Conservation (phyloP, 129 eudicot species). For the Artemisia argyi region DNA sequence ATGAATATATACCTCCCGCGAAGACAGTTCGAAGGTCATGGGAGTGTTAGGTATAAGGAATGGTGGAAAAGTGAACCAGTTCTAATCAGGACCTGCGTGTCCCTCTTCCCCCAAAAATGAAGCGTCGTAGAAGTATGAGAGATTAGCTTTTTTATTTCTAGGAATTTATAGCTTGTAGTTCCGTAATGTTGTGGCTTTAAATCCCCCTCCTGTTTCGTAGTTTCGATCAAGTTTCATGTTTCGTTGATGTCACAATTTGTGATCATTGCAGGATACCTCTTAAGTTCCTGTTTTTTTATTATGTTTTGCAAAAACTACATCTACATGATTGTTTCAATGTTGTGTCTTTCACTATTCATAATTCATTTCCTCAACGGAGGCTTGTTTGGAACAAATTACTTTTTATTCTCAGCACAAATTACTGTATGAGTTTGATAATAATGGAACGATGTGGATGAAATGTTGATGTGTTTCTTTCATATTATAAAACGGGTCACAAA, state of each 20-base stretch:
- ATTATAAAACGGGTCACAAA: slow-evolving; percentile 36
- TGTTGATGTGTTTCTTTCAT: slow-evolving; percentile 44
- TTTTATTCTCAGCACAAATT: slow-evolving; percentile 53
- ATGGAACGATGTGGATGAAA: slow-evolving; percentile 54
- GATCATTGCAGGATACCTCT: no score
- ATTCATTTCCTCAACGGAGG: no score
- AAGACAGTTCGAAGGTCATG: slow-evolving; percentile 29
- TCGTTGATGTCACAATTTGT: no score
- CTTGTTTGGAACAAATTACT: slow-evolving; percentile 18
- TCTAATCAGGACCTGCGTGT: slow-evolving; percentile 1
- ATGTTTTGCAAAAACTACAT: no score
- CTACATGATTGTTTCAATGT: no score
- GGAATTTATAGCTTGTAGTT: no score
- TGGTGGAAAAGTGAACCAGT: slow-evolving; percentile 45
- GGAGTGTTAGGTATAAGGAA: slow-evolving; percentile 29
- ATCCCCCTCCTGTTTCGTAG: background rate
- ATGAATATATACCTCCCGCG: slow-evolving; percentile 38
- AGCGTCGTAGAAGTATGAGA: no score
- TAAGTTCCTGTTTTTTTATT: no score
- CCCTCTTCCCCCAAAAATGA: no score
- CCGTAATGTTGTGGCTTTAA: background rate
- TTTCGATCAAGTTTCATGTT: no score
- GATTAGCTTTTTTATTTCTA: slow-evolving; percentile 5
- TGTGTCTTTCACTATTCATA: no score
- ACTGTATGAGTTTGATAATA: slow-evolving; percentile 53